Evolutionary conservation across 768 basidiomycete species (phyloP).

Genomic region (Serendipita sp.): DNA sequence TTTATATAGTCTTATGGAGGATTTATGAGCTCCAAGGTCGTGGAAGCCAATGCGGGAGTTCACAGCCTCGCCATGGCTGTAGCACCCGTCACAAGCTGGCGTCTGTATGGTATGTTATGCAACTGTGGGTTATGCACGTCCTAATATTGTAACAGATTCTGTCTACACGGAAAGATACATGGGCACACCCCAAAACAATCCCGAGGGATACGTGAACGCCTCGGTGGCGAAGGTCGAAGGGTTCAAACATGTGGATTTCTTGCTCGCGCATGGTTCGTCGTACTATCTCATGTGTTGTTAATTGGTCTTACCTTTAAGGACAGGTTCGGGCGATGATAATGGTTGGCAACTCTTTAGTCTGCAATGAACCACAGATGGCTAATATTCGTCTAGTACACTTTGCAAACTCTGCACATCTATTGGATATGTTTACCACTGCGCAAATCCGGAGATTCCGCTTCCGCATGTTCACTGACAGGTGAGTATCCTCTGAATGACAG

Average conservation of each 20-base stretch:
- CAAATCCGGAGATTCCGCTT: constrained; percentile 55
- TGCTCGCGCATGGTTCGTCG: constrained; percentile 62
- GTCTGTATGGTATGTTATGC: constrained; percentile 44
- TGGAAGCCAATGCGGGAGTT: constrained; percentile 77
- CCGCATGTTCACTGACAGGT: constrained; percentile 97
- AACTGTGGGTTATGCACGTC: background rate
- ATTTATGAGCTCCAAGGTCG: constrained; percentile 86
- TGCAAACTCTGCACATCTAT: constrained; percentile 73
- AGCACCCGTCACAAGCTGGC: constrained; percentile 84
- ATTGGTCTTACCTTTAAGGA: background rate
- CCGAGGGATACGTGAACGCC: constrained; percentile 75
- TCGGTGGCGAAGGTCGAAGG: constrained; percentile 79
- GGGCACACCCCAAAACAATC: constrained; percentile 65
- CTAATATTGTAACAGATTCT: constrained; percentile 39
- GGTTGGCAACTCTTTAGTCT: background rate
- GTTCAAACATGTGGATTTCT: constrained; percentile 63
- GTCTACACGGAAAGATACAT: constrained; percentile 98
- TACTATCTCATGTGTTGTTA: background rate
- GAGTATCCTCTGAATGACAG: constrained; percentile 13
- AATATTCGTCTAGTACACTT: constrained; percentile 40
- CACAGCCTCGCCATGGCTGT: constrained; percentile 86
- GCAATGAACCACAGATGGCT: constrained; percentile 18
- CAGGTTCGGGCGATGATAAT: background rate
- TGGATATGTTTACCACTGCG: constrained; percentile 81
- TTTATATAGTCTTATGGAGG: constrained; percentile 73